Evolutionary conservation across 2,329 filamentous ascomycete species (phyloP), one percentile per base, ranked within the genome.

Genomic region (Lasiodiplodia citricola): DNA sequence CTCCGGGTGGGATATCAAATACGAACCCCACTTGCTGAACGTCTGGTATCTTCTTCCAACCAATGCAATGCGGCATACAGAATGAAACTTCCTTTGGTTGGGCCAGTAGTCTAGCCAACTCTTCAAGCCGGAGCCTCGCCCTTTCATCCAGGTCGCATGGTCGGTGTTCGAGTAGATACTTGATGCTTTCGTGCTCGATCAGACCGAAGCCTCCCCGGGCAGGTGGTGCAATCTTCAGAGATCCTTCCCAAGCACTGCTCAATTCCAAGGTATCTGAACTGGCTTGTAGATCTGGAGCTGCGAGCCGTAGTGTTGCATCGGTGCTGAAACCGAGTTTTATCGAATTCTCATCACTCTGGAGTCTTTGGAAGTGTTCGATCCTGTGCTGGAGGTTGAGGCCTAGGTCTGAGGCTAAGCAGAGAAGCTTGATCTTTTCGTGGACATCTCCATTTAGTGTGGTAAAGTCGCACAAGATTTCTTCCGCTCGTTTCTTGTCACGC

Each of bases 351-450:
- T 72, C 70, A 13, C 68, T 52, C 50, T 72, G 70, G 1, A 73
- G 68, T 2, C 70, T 66, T 44, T 65, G 44, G 1, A 72, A 67
- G 66, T 73, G 71, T 38, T 57, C 50, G 41, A 69, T 57, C 44
- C 71, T 65, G 67, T 73, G 71, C 50, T 57, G 55, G 35, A 68
- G 38, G 44, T 72, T 65, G 13, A 72, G 13, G 4, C 69, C 70
- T 14, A 73, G 63, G 23, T 68, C 55, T 10, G 68, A 68, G 1
- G 62, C 68, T 7, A 71, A 57, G 44, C 70, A 72, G 47, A 65
- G 69, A 3, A 73, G 68, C 47, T 72, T 71, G 58, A 73, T 69
- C 23, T 71, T 70, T 18, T 70, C 65, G 23, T 72, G 68, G 13
- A 73, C 64, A 13, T 70, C 58, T n/a, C 52, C 38, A 41, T 73